phyloP scores from a whole-genome alignment of 2,329 filamentous ascomycete species.

The Emergomyces orientalis region DNA sequence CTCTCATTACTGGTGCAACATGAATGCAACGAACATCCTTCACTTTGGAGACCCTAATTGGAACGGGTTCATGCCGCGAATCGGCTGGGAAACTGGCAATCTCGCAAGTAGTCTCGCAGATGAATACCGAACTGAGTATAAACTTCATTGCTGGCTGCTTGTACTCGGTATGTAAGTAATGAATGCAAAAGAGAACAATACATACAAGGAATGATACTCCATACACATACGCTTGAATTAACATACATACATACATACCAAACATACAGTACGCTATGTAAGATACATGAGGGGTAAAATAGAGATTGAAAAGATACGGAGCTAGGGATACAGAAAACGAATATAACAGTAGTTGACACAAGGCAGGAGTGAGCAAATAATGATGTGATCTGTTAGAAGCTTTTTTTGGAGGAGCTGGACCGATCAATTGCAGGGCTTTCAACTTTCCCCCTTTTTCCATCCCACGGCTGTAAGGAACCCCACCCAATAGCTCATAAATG shows the following conservation, averaged over 20 bases:
- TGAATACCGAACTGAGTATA: not conserved
- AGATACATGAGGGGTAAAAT: not conserved
- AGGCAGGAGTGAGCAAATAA: not conserved
- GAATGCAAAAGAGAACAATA: not conserved
- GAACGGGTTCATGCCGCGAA: not conserved
- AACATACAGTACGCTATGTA: constrained; percentile 1
- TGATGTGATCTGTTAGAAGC: not conserved
- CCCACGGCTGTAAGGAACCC: not conserved
- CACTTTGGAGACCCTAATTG: not conserved
- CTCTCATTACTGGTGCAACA: not conserved
- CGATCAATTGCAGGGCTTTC: not conserved
- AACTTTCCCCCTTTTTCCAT: constrained; percentile 1
- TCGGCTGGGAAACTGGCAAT: not conserved
- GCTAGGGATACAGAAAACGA: not conserved
- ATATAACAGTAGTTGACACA: not conserved
- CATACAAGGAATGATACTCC: not conserved
- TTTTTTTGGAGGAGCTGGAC: not conserved
- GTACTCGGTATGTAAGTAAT: not conserved
- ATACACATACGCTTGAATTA: not conserved
- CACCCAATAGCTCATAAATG: not conserved
- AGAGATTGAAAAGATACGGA: not conserved
- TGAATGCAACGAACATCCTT: not conserved
- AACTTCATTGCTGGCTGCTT: not conserved
- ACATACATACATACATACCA: not conserved
- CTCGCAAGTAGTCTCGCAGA: not conserved